These are phyloP conservation scores for Mycena latifolia DNA, from an alignment of 768 basidiomycete genomes.

Conservation along the genomic window DNA sequence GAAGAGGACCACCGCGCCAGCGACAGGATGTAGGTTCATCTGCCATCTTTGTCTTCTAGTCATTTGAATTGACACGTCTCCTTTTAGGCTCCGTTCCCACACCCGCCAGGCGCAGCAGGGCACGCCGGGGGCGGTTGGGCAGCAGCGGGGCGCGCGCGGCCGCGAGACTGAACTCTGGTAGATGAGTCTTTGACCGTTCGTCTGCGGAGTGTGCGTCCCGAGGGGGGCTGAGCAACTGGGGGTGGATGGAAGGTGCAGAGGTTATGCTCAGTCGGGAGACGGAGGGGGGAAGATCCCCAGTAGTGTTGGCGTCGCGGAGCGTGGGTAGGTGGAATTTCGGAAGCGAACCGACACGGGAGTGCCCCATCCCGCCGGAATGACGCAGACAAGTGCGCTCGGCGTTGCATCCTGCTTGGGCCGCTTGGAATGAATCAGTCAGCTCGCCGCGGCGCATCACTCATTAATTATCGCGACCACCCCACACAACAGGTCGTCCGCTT, in stretches of 20 bases:
- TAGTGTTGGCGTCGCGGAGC: conserved; percentile 11
- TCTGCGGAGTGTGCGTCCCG: conserved; percentile 54
- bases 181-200: conserved; percentile 45
- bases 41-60: conserved; percentile 34
- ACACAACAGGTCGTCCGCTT: conserved; percentile 15
- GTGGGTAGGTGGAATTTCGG: conserved; percentile 22
- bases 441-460: conserved; percentile 21
- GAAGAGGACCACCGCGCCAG: conserved; percentile 87
- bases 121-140: conserved; percentile 61
- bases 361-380: conserved; percentile 21
- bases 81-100: conserved; percentile 83
- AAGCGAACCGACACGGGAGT: conserved; percentile 28
- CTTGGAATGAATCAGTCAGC: conserved; percentile 7
- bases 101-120: conserved; percentile 84
- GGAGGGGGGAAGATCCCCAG: conserved; percentile 25
- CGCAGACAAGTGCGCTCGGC: conserved; percentile 18
- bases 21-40: conserved; percentile 80
- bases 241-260: conserved; percentile 62
- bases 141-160: conserved; percentile 57
- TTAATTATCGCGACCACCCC: conserved; percentile 27
- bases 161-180: conserved; percentile 71
- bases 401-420: conserved; percentile 19
- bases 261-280: conserved; percentile 36
- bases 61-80: conserved; percentile 18
- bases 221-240: conserved; percentile 60